These are phyloP conservation scores for Dispira parvispora DNA, from an alignment of 192 early-diverging fungal species.

Conservation along the genomic window DNA sequence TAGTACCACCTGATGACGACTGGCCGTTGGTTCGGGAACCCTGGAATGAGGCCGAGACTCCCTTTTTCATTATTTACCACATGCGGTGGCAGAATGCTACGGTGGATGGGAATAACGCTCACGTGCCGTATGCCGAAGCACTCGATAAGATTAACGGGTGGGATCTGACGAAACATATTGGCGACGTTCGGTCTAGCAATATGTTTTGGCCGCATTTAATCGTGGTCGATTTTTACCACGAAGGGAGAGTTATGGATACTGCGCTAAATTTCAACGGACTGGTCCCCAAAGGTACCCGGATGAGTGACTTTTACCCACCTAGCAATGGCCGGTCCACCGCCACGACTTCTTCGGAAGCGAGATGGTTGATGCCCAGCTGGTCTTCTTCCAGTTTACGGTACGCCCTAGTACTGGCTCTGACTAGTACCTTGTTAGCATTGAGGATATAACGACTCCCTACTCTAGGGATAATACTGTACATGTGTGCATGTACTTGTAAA, in stretches of 20 bases:
- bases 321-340: not conserved
- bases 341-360: no score
- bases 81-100: constrained; percentile 7
- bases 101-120: not conserved
- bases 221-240: constrained; percentile 1
- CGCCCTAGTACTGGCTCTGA: no score
- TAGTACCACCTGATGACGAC: not conserved
- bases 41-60: not conserved
- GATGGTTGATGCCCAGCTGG: no score
- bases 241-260: not conserved
- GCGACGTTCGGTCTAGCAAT: not conserved
- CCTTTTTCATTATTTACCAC: constrained; percentile 11
- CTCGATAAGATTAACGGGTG: not conserved
- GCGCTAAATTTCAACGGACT: not conserved
- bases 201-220: constrained; percentile 4
- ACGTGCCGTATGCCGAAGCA: constrained; percentile 2
- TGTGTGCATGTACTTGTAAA: no score
- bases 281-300: no score
- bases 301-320: not conserved
- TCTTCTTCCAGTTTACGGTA: no score
- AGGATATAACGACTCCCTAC: no score
- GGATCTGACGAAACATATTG: constrained; percentile 5
- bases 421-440: no score
- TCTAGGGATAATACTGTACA: no score
- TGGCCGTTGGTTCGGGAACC: constrained; percentile 3